Conservation (phyloP, 768 basidiomycete genomes). For the Gymnopilus dilepis region DNA sequence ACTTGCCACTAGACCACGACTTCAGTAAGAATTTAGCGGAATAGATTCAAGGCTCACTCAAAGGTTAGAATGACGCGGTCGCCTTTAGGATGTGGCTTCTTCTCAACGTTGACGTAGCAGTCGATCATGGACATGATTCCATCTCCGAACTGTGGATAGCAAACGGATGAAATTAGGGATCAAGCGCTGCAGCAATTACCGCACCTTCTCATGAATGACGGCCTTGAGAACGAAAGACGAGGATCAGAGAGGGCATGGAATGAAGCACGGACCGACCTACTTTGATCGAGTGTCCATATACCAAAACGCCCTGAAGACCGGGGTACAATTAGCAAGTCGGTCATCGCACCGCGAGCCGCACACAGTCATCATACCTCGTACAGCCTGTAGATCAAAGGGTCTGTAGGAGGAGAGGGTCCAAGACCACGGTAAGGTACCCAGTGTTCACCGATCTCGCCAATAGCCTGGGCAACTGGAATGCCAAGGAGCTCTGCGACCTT, state of each 20-base stretch:
- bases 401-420: slow-evolving; percentile 73
- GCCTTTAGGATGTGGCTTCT: slow-evolving; percentile 77
- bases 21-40: not conserved
- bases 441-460: slow-evolving; percentile 57
- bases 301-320: slow-evolving; percentile 60
- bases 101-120: slow-evolving; percentile 70
- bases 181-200: slow-evolving; percentile 5
- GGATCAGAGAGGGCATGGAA: not conserved
- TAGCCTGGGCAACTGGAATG: slow-evolving; percentile 42
- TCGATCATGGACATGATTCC: slow-evolving; percentile 93
- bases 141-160: slow-evolving; percentile 68
- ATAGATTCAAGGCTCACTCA: slow-evolving; percentile 56
- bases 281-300: slow-evolving; percentile 76
- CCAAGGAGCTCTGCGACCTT: slow-evolving; percentile 57
- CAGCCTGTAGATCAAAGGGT: slow-evolving; percentile 82
- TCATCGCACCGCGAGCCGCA: slow-evolving; percentile 27
- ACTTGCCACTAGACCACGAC: slow-evolving; percentile 63
- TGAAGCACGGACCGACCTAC: not conserved
- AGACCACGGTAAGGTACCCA: slow-evolving; percentile 82
- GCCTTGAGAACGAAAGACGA: slow-evolving; percentile 52
- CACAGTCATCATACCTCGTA: slow-evolving; percentile 70
- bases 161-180: slow-evolving; percentile 3
- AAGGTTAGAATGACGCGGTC: slow-evolving; percentile 82
- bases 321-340: not conserved
- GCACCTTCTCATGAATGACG: slow-evolving; percentile 80